phyloP scores from a whole-genome alignment of 2,329 filamentous ascomycete genomes.

The Penicillium sp. region DNA sequence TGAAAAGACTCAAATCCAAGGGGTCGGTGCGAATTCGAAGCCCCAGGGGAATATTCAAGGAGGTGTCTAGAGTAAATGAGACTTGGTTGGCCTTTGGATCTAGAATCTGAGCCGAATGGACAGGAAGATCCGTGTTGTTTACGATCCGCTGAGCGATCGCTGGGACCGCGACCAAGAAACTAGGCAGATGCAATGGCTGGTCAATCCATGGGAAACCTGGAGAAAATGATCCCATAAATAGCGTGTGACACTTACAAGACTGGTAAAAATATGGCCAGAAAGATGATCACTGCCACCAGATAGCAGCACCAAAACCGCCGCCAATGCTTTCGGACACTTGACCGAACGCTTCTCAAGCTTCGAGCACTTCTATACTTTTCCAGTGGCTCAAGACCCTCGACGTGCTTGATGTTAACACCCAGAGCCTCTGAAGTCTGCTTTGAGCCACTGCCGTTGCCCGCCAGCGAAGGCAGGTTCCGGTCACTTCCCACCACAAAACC shows the following conservation, averaged over 20 bases:
- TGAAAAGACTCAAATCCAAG: slow-evolving; percentile 45
- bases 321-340: slow-evolving; percentile 9
- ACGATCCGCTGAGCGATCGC: slow-evolving; percentile 28
- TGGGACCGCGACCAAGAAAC: slow-evolving; percentile 26
- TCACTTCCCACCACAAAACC: background rate
- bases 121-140: slow-evolving; percentile 23
- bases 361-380: background rate
- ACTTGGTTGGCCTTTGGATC: slow-evolving; percentile 21
- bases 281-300: slow-evolving; percentile 19
- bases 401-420: slow-evolving; percentile 5
- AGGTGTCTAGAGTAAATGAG: slow-evolving; percentile 23
- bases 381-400: slow-evolving; percentile 5
- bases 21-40: slow-evolving; percentile 32
- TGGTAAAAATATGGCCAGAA: slow-evolving; percentile 29
- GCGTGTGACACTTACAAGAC: slow-evolving; percentile 20
- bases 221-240: background rate
- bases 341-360: background rate
- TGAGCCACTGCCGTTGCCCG: background rate
- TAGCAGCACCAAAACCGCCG: slow-evolving; percentile 27
- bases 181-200: background rate
- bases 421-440: background rate
- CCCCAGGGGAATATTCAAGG: slow-evolving; percentile 18
- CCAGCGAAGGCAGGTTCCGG: background rate
- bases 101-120: slow-evolving; percentile 23
- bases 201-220: background rate